A percentile compares a stretch with the other conserved stretches of the same genome.
Evolutionary conservation across 257 asterid genomes (phyloP).

Genomic region (Perilla frutescens): DNA sequence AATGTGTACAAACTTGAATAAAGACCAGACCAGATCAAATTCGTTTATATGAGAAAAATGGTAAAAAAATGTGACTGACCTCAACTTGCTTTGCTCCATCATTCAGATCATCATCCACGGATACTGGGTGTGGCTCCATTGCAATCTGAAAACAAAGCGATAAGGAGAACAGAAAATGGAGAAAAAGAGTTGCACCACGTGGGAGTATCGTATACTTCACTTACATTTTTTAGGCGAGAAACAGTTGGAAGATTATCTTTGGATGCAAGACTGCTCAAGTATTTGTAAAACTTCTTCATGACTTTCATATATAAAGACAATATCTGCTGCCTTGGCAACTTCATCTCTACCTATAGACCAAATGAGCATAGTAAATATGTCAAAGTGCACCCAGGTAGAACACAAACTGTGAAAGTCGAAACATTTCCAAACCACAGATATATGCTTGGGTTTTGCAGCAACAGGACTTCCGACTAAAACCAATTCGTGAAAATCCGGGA

Average conservation of each 20-base stretch:
- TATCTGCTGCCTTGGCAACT: slow-evolving; percentile 77
- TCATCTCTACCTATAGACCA: slow-evolving; percentile 70
- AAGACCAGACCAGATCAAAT: background rate
- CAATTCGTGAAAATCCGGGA: background rate
- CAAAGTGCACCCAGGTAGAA: background rate
- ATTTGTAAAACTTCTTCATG: slow-evolving; percentile 78
- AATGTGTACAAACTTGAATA: slow-evolving; percentile 4
- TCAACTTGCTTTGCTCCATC: slow-evolving; percentile 72
- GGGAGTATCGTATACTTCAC: slow-evolving; percentile 26
- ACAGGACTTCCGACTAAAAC: background rate
- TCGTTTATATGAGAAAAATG: too few species aligned
- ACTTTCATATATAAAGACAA: slow-evolving; percentile 61
- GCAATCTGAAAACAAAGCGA: slow-evolving; percentile 50
- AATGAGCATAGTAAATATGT: slow-evolving; percentile 13
- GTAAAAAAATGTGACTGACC: slow-evolving; percentile 45
- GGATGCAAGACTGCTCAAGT: slow-evolving; percentile 48
- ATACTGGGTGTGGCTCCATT: slow-evolving; percentile 72
- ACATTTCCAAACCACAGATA: background rate
- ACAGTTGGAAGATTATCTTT: slow-evolving; percentile 52
- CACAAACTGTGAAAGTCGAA: background rate
- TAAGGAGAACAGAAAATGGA: background rate
- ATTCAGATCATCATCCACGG: slow-evolving; percentile 87
- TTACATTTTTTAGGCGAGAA: slow-evolving; percentile 73
- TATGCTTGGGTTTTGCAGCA: background rate
- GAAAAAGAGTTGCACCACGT: background rate